phyloP scores from a whole-genome alignment of 2,329 filamentous ascomycete species.

The Sphaerostilbella broomeana region DNA sequence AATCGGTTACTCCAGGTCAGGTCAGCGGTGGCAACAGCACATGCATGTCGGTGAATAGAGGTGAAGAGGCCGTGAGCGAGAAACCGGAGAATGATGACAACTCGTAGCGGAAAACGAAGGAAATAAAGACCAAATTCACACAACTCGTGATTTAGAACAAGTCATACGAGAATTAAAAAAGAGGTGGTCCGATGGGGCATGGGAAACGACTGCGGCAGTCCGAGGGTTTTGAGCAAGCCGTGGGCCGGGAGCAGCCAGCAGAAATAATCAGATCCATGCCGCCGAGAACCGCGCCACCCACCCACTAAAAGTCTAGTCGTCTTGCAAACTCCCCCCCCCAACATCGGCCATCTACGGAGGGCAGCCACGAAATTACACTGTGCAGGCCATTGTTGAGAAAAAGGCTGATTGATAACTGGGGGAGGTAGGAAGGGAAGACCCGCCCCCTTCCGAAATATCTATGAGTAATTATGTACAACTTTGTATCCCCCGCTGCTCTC shows the following conservation, averaged over 20 bases:
- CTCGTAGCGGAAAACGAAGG: background rate
- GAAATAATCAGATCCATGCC: constrained; percentile 1
- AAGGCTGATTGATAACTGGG: too few species aligned
- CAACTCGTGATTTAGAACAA: background rate
- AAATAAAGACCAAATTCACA: constrained; percentile 1
- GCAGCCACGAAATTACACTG: too few species aligned
- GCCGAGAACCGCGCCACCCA: background rate
- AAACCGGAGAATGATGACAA: background rate
- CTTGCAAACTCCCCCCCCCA: constrained; percentile 2
- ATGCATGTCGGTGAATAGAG: background rate
- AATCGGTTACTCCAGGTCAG: background rate
- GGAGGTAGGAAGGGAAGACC: too few species aligned
- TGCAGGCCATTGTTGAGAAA: too few species aligned
- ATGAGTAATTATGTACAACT: too few species aligned
- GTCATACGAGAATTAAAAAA: constrained; percentile 8
- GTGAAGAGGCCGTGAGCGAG: background rate
- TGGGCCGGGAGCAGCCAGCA: background rate
- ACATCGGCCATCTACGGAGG: constrained; percentile 12
- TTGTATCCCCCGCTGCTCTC: too few species aligned
- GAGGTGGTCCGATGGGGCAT: constrained; percentile 7
- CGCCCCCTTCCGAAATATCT: too few species aligned
- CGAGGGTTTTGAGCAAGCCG: constrained; percentile 5
- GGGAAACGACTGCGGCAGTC: constrained; percentile 8
- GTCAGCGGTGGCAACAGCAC: background rate
- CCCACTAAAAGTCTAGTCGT: background rate